Evolutionary conservation across 2,329 filamentous ascomycete genomes (phyloP).

Genomic region (Neoascochyta sp.): DNA sequence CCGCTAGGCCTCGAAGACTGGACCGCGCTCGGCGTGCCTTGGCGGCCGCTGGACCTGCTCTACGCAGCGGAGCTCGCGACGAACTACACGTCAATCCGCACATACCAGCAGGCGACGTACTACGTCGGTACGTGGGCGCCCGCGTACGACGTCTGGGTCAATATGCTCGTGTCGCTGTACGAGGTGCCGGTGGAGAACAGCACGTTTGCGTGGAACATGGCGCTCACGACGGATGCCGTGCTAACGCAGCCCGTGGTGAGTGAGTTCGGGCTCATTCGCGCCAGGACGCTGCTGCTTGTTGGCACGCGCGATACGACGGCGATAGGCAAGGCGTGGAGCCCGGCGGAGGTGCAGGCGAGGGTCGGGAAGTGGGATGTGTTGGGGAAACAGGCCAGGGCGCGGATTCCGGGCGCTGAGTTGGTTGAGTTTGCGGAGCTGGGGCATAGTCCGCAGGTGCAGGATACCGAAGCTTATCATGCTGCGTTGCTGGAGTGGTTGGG

Average conservation of each 20-base stretch:
- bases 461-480: conserved; percentile 47
- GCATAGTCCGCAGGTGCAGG: conserved; percentile 54
- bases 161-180: conserved; percentile 55
- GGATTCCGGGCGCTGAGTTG: conserved; percentile 45
- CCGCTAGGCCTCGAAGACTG: conserved; percentile 56
- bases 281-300: conserved; percentile 49
- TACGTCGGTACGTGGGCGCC: conserved; percentile 44
- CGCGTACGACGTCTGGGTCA: conserved; percentile 54
- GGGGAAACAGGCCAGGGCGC: conserved; percentile 44
- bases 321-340: conserved; percentile 52
- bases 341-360: conserved; percentile 18
- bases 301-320: conserved; percentile 54
- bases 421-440: conserved; percentile 50
- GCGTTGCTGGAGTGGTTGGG: conserved; percentile 47
- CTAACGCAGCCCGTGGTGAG: conserved; percentile 52
- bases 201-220: conserved; percentile 48
- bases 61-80: conserved; percentile 17
- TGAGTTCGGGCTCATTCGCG: conserved; percentile 47
- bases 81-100: conserved; percentile 24
- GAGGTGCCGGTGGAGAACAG: conserved; percentile 40
- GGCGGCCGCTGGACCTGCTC: conserved; percentile 17
- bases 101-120: conserved; percentile 28
- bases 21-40: conserved; percentile 32
- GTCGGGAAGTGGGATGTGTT: conserved; percentile 52
- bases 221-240: conserved; percentile 54